A percentile compares a stretch with the other conserved stretches of the same genome.
phyloP scores from a whole-genome alignment of 495 filamentous ascomycete species.

The Glonium stellatum region DNA sequence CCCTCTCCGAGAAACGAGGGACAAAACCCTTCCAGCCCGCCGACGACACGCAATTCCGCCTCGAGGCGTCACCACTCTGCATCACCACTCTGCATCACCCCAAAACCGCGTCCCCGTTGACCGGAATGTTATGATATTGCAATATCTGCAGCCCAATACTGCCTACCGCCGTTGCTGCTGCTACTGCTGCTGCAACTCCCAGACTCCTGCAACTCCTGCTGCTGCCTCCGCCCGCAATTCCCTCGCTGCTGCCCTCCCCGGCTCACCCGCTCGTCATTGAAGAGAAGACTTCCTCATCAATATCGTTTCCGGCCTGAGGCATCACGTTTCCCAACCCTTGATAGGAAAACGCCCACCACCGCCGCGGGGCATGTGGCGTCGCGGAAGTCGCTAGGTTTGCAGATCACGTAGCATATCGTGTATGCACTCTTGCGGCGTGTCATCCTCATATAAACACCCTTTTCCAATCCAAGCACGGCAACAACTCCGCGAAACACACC shows the following conservation, averaged over 20 bases:
- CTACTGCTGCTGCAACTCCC: too few species aligned
- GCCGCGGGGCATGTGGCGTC: not conserved
- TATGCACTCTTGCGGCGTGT: too few species aligned
- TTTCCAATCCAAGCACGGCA: too few species aligned
- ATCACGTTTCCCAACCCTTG: not conserved
- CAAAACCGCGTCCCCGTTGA: not conserved
- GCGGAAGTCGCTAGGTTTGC: not conserved
- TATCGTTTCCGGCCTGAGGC: not conserved
- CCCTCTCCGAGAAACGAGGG: not conserved
- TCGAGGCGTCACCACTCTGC: not conserved
- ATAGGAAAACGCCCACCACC: not conserved
- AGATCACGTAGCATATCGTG: not conserved
- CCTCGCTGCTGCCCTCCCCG: not conserved
- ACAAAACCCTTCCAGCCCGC: not conserved
- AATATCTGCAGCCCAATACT: not conserved
- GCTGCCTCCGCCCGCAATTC: not conserved
- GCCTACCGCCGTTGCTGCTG: not conserved
- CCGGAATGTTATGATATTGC: not conserved
- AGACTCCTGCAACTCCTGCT: not conserved
- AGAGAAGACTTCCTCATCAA: too few species aligned
- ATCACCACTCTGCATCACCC: not conserved
- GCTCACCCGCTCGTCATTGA: too few species aligned
- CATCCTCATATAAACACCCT: too few species aligned
- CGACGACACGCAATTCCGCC: not conserved
- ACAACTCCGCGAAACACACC: too few species aligned